Base-by-base conservation (phyloP, 257 asterid genomes). In the Echites panduratus region DNA sequence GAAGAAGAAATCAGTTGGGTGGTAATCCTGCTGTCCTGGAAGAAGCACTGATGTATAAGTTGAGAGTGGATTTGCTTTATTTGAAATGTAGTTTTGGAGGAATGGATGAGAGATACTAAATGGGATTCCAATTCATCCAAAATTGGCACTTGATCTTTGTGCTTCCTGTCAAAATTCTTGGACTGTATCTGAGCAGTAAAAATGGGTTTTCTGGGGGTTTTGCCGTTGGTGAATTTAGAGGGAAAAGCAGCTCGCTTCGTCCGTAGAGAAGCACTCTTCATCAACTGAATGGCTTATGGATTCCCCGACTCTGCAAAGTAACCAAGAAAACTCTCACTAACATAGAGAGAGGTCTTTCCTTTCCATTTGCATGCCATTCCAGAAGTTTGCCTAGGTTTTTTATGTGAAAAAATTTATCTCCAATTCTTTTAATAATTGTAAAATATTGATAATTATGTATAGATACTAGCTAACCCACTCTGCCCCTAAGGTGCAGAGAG, bases 1-100 rank as follows among this genome's bases (percentile, higher is more conserved):
- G 76, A 74, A 27, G 84, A 76, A 24, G 88, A 82, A 49, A 84
- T 75, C 10, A 84, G 47, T 70, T 84, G 86, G 48, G 86, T 75
- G 49, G 70, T 68, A 26, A 84, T 79, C 68, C 67, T 66, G 49
- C 76, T 72, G 29, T 76, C 64, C 38, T 71, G 61, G n/a, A 44
- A 66, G 1, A 71, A 70, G 20, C 61, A 48, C 5, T 47, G 74
- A 29, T 20, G 66, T 27, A 79, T 48, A 40, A 82, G 44, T 40
- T 73, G 83, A 65, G 72, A 69, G 59, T 82, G 86, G 64, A 82
- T 75, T 80, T 82, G 78, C 20, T 77, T 73, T 40, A 84, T 73
- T 4, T 81, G 81, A 57, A 11, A 72, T 27, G 45, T 27, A 56
- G 70, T 64, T 73, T 56, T 75, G 32, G 81, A 69, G 29, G 70